Conservation (phyloP, 768 basidiomycete genomes). For the Kwoniella botswanensis region DNA sequence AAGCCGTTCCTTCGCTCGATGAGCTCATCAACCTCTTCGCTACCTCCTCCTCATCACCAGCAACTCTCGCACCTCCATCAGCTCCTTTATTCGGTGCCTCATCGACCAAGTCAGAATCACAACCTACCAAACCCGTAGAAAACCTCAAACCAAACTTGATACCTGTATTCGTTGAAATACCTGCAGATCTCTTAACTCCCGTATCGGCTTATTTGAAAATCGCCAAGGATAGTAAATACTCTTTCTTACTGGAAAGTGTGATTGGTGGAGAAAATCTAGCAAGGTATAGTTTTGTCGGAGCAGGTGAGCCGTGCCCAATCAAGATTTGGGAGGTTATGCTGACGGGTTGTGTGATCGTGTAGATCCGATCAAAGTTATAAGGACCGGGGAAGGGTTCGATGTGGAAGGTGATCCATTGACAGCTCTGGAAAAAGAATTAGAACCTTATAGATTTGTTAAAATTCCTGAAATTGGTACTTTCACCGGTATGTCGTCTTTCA, state of each 20-base stretch:
- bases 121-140: not conserved
- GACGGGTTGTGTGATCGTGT: not conserved
- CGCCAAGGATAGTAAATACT: constrained; percentile 88
- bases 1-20: constrained; percentile 32
- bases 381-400: constrained; percentile 83
- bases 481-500: constrained; percentile 62
- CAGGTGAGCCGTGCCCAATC: constrained; percentile 66
- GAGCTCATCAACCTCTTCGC: constrained; percentile 41
- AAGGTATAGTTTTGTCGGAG: constrained; percentile 94
- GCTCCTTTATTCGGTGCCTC: constrained; percentile 37
- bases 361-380: constrained; percentile 94
- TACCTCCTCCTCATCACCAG: constrained; percentile 35
- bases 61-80: constrained; percentile 41
- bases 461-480: constrained; percentile 92
- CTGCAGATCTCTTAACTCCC: constrained; percentile 95
- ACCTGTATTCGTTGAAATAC: constrained; percentile 88
- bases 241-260: constrained; percentile 92
- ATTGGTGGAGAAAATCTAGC: constrained; percentile 87
- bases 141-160: constrained; percentile 69
- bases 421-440: constrained; percentile 81
- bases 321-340: not conserved
- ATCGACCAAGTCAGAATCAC: not conserved
- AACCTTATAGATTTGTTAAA: constrained; percentile 84
- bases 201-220: constrained; percentile 94
- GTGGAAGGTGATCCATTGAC: constrained; percentile 83